Base-by-base conservation (phyloP, 352 stramenopile genomes). In the Pythium graminicola region DNA sequence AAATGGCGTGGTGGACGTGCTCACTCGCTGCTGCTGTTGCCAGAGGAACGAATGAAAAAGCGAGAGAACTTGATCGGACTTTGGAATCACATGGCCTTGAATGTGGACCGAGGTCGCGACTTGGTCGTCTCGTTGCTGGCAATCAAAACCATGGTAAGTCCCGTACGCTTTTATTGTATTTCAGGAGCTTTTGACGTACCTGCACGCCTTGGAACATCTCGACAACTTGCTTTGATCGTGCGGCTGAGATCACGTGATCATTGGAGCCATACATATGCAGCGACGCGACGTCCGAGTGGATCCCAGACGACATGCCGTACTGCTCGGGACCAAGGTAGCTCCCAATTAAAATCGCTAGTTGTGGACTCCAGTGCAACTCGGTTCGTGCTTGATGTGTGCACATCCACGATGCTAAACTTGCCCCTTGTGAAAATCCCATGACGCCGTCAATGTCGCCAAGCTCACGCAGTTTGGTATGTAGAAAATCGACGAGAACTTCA, bases 361-460 rank as follows among this genome's bases (percentile, higher is more conserved):
- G 80, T 17, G 81, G 81, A 43, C 67, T 73, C 81, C 81, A 93
- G 20, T 69, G 65, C 11, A 93, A 55, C 49, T 89, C 77, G 9
- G 61, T 43, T 22, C 63, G 69, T 8, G 77, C 77, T 63, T 88
- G 69, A 13, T 73, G 50, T 10, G 82, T 81, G 59, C 82, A 91
- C 63, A 93, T 78, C 81, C 80, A 91, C 40, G 82, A 71, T 22
- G 80, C 82, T 14, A 93, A 62, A 49, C 67, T 86, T 16, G 82
- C 82, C 31, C 82, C 82, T 57, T 93, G 82, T 3, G 80, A 91
- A 55, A 93, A 93, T 4, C 82, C 82, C n/a, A 93, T 51, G 4
- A 93, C 78, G 28, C 72, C 81, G 46, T 93, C 82, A 16, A 91
- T 62, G 1, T 81, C 62, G 41, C 80, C 79, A 3, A 87, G 41